Base-by-base conservation (phyloP, 2,329 filamentous ascomycete species). In the Karstenula rhodostoma region DNA sequence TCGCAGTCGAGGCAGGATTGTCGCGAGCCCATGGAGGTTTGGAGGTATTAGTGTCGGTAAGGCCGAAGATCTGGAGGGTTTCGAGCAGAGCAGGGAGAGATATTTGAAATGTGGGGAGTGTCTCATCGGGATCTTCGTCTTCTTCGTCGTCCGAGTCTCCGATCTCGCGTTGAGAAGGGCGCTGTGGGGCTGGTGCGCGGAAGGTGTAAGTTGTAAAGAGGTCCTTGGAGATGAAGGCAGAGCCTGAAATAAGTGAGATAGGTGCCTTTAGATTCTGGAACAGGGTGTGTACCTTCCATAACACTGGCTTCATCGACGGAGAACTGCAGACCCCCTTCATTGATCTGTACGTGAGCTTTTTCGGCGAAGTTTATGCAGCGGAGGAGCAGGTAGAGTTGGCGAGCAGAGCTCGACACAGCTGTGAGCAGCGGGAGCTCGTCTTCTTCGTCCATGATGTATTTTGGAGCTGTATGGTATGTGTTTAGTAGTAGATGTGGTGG, bases 1-100 rank as follows among this genome's bases (percentile, higher is more conserved):
- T 29, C 27, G 51, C 92, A 68, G 91, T 90, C 80, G 57, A 88
- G 82, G 77, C 88, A 84, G 73, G 79, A 67, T 65, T 80, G 67
- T 73, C 79, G 75, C 63, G 78, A 53, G 67, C 78, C 79, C 72
- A 79, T 68, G 61, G 72, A 58, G 69, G 75, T 66, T 66, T 77
- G 59, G 58, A 71, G 62, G 67, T 78, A 57, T 67, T 70, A 12
- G 81, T 79, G 60, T 82, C 81, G 23, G 79, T 81, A 51, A 94
- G 87, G 52, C 93, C 93, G 72, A 99, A 96, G 52, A 99, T 98
- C 73, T 97, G 94, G 8, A 99, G 85, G 0, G 94, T 96, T 80
- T 98, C 95, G 56, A 99, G 87, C 3, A 99, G 86, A 19, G 94
- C 92, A 4, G 90, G 85, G 9, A 99, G 86, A 1, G 93, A 95